These are phyloP conservation scores for Penicillium fimorum DNA, from an alignment of 495 filamentous ascomycete species.

Conservation along the genomic window DNA sequence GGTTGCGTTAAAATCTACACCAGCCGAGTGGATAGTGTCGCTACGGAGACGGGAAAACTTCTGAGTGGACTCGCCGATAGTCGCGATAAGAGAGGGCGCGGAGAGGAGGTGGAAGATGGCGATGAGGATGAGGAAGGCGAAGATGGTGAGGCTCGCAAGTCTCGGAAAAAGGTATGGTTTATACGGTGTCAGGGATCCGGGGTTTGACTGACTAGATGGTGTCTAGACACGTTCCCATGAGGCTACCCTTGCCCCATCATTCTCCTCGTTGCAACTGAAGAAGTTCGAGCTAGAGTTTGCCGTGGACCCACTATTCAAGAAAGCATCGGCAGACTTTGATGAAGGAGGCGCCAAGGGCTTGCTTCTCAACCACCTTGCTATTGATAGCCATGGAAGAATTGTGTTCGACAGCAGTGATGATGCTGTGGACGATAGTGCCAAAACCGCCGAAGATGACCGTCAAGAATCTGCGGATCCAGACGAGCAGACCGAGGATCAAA, in stretches of 20 bases:
- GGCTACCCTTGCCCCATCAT: slow-evolving; percentile 84
- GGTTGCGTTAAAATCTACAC: slow-evolving; percentile 99
- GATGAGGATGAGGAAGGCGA: slow-evolving; percentile 82
- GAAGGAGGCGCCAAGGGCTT: slow-evolving; percentile 97
- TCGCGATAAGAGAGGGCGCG: slow-evolving; percentile 70
- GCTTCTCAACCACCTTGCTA: slow-evolving; percentile 89
- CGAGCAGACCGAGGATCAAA: slow-evolving; percentile 25
- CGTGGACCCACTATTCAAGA: slow-evolving; percentile 97
- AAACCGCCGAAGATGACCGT: slow-evolving; percentile 49
- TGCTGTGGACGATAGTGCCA: slow-evolving; percentile 58
- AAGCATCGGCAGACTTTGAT: slow-evolving; percentile 96
- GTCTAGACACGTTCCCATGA: slow-evolving; percentile 78
- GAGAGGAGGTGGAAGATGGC: slow-evolving; percentile 58
- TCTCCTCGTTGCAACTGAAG: slow-evolving; percentile 85
- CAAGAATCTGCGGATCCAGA: slow-evolving; percentile 36
- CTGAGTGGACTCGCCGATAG: slow-evolving; percentile 93
- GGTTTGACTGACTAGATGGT: slow-evolving; percentile 1
- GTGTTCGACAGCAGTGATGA: slow-evolving; percentile 99
- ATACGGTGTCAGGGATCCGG: not conserved
- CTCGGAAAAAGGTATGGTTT: slow-evolving; percentile 63
- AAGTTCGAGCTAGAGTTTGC: slow-evolving; percentile 97
- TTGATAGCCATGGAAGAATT: slow-evolving; percentile 86
- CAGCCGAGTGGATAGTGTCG: slow-evolving; percentile 95
- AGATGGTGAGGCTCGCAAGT: slow-evolving; percentile 73
- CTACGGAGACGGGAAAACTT: slow-evolving; percentile 93